These are phyloP conservation scores for Emergomyces orientalis DNA, from an alignment of 2,329 filamentous ascomycete species.

Conservation along the genomic window DNA sequence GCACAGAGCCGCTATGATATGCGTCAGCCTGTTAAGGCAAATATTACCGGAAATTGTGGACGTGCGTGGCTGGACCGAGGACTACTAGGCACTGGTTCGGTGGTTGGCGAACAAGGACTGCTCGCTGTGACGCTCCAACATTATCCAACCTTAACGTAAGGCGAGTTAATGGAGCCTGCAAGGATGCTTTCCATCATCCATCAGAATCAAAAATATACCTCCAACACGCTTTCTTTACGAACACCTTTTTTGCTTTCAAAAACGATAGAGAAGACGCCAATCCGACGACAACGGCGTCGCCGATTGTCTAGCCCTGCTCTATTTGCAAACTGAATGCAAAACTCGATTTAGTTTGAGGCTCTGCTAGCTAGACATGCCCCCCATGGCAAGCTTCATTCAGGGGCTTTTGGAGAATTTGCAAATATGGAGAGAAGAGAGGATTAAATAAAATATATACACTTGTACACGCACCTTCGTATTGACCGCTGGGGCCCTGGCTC, in stretches of 20 bases:
- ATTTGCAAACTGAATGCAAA: neutral
- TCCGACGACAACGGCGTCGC: neutral
- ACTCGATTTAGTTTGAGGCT: constrained; percentile 1
- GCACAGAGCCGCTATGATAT: neutral
- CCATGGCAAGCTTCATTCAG: neutral
- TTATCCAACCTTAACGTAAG: neutral
- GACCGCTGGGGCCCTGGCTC: neutral
- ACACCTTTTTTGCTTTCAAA: neutral
- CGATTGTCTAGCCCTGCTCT: neutral
- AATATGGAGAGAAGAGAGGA: neutral
- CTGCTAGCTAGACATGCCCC: neutral
- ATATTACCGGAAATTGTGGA: neutral
- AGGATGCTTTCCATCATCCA: neutral
- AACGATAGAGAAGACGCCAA: neutral
- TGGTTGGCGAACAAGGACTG: neutral
- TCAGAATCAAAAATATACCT: neutral
- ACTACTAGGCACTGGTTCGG: neutral
- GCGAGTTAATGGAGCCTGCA: neutral
- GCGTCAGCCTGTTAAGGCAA: neutral
- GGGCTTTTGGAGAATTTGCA: neutral
- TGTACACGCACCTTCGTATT: neutral
- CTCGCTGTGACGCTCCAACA: neutral
- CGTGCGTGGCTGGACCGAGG: neutral
- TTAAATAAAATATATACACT: neutral
- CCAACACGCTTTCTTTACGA: neutral